These are phyloP conservation scores for Didymella pinodella DNA, from an alignment of 2,329 filamentous ascomycete genomes.

Conservation along the genomic window DNA sequence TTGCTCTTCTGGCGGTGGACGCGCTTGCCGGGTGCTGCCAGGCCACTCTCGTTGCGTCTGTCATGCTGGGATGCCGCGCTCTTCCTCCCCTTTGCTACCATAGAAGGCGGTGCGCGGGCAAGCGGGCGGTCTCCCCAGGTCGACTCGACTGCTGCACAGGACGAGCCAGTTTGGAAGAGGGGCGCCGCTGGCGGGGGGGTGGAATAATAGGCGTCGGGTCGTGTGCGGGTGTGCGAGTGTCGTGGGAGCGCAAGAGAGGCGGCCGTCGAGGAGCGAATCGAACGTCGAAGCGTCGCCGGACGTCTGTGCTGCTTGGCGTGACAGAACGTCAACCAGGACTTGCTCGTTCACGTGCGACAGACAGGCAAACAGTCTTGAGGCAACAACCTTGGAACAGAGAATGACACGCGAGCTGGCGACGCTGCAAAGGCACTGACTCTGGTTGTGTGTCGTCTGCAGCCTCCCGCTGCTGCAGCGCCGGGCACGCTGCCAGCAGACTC, in stretches of 20 bases:
- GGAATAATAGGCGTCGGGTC: constrained; percentile 27
- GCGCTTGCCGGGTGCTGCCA: constrained; percentile 79
- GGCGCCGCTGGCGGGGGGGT: constrained; percentile 43
- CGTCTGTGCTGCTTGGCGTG: neutral
- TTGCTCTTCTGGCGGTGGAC: constrained; percentile 60
- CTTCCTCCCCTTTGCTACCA: constrained; percentile 59
- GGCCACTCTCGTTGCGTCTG: constrained; percentile 83
- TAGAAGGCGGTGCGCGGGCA: constrained; percentile 48
- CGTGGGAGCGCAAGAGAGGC: constrained; percentile 11
- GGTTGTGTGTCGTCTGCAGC: neutral
- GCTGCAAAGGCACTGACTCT: neutral
- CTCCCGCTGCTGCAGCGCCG: constrained; percentile 1
- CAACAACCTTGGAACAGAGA: neutral
- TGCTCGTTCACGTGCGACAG: neutral
- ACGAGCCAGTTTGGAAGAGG: constrained; percentile 56
- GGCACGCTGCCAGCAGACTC: neutral
- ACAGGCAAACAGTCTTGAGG: neutral
- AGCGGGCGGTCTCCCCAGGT: constrained; percentile 48
- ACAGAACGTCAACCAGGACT: constrained; percentile 7
- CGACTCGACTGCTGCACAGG: constrained; percentile 54
- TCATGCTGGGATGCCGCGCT: constrained; percentile 58
- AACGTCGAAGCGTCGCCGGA: constrained; percentile 4
- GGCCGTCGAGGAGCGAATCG: constrained; percentile 21
- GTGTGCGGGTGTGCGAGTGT: constrained; percentile 29
- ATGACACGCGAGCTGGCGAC: neutral